Percentiles rank a stretch among this genome's conserved stretches.
Conservation (phyloP, 169 alveolate species). For the Cryptosporidium bovis region DNA sequence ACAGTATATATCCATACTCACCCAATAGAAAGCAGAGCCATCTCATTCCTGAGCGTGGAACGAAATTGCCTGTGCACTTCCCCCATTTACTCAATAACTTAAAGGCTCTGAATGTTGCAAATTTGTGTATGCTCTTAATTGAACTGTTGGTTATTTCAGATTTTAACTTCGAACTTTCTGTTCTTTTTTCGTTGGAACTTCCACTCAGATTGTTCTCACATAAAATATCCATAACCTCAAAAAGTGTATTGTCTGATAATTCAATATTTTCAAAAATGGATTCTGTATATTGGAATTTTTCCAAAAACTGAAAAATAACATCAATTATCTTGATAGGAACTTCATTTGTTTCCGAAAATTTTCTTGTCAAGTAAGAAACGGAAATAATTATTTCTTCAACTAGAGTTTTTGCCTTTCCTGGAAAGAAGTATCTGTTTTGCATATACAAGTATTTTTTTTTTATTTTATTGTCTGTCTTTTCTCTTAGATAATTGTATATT, state of each 20-base stretch:
- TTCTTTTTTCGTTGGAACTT: background rate
- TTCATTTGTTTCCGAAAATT: conserved; percentile 24
- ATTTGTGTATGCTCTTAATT: conserved; percentile 5
- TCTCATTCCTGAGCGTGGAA: conserved; percentile 28
- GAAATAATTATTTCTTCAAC: conserved; percentile 41
- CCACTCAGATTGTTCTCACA: conserved; percentile 23
- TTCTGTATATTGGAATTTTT: conserved; percentile 13
- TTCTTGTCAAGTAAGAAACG: conserved; percentile 16
- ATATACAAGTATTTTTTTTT: conserved; percentile 4
- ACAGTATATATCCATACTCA: conserved; percentile 50
- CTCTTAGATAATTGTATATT: conserved; percentile 12
- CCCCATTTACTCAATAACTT: conserved; percentile 18
- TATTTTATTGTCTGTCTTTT: background rate
- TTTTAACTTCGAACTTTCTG: background rate
- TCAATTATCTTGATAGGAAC: conserved; percentile 43
- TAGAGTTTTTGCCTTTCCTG: conserved; percentile 21
- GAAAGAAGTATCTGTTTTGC: conserved; percentile 12
- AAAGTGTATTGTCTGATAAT: conserved; percentile 62
- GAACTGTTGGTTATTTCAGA: background rate
- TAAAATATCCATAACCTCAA: conserved; percentile 55
- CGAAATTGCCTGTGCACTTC: conserved; percentile 4
- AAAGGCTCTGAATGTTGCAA: conserved; percentile 18
- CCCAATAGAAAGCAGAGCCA: conserved; percentile 63
- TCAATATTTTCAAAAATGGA: background rate
- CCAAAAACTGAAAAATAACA: conserved; percentile 29